A percentile compares a stretch with the other conserved stretches of the same genome.
Conservation (phyloP, 768 basidiomycete species). For the Boletales sp. region DNA sequence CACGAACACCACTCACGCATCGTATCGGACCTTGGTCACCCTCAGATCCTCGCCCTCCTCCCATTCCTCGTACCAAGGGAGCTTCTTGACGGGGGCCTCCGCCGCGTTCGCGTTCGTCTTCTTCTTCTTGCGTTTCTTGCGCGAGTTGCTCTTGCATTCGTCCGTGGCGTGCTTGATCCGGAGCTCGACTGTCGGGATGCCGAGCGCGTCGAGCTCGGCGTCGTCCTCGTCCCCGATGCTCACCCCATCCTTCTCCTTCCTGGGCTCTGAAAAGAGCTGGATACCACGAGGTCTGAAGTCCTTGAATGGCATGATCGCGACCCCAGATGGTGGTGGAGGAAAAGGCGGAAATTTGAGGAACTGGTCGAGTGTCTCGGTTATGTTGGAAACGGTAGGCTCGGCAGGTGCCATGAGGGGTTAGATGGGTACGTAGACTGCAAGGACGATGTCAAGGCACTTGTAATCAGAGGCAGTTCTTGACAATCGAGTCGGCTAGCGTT, state of each 20-base stretch:
- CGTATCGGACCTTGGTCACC: constrained; percentile 37
- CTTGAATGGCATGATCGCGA: constrained; percentile 51
- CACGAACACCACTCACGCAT: too few relatives aligned
- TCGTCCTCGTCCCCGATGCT: constrained; percentile 35
- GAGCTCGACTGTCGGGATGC: constrained; percentile 62
- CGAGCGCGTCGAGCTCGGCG: constrained; percentile 62
- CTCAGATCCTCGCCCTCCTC: constrained; percentile 47
- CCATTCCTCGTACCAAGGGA: constrained; percentile 73
- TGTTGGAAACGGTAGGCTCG: constrained; percentile 17
- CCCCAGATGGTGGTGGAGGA: constrained; percentile 42
- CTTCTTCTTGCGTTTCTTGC: constrained; percentile 47
- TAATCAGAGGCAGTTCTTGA: constrained; percentile 2
- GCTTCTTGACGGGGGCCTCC: constrained; percentile 21
- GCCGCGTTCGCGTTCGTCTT: constrained; percentile 19
- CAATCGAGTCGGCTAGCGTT: constrained; percentile 18
- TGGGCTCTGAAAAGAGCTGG: constrained; percentile 43
- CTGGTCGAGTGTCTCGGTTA: not conserved
- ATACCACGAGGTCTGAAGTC: constrained; percentile 58
- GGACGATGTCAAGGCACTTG: constrained; percentile 28
- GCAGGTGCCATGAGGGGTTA: constrained; percentile 15
- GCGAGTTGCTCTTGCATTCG: constrained; percentile 52
- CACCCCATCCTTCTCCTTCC: constrained; percentile 29
- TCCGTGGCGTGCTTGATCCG: constrained; percentile 52
- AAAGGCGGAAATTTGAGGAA: constrained; percentile 41
- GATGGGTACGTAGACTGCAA: constrained; percentile 3